Conservation (phyloP, 495 filamentous ascomycete species). For the Podospora bellae-mahoneyi region DNA sequence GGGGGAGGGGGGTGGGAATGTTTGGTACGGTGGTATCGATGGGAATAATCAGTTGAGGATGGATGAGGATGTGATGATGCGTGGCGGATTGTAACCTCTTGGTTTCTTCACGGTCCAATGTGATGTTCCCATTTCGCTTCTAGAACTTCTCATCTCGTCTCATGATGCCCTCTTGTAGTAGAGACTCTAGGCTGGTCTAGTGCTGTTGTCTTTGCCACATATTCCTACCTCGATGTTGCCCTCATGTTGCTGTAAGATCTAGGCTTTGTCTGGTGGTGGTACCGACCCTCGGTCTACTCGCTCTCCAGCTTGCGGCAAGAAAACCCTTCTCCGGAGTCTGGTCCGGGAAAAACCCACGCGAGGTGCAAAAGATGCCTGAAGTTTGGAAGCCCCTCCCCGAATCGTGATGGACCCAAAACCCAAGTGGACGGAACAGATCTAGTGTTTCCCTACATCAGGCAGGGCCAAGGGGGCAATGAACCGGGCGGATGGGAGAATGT, state of each 20-base stretch:
- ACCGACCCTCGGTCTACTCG: not conserved
- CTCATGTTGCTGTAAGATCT: not conserved
- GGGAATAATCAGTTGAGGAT: not conserved
- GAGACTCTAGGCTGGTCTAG: not conserved
- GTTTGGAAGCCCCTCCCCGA: not conserved
- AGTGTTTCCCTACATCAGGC: not conserved
- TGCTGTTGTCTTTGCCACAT: not conserved
- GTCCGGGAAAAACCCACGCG: not conserved
- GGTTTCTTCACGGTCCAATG: not conserved
- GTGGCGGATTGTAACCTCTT: constrained; percentile 8
- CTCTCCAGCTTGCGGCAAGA: not conserved
- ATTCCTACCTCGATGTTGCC: not conserved
- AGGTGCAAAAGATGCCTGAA: not conserved
- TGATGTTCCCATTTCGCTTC: not conserved
- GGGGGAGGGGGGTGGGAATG: too few relatives aligned
- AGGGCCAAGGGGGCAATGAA: not conserved
- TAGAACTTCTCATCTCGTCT: constrained; percentile 4
- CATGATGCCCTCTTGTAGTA: not conserved
- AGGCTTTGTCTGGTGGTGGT: not conserved
- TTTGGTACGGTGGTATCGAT: not conserved
- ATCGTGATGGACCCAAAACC: not conserved
- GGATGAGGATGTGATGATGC: not conserved
- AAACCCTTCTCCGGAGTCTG: not conserved
- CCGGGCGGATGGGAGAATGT: not conserved
- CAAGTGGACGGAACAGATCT: not conserved